These are phyloP conservation scores for Metschnikowia borealis DNA, from an alignment of 805 yeast genomes.

Conservation along the genomic window DNA sequence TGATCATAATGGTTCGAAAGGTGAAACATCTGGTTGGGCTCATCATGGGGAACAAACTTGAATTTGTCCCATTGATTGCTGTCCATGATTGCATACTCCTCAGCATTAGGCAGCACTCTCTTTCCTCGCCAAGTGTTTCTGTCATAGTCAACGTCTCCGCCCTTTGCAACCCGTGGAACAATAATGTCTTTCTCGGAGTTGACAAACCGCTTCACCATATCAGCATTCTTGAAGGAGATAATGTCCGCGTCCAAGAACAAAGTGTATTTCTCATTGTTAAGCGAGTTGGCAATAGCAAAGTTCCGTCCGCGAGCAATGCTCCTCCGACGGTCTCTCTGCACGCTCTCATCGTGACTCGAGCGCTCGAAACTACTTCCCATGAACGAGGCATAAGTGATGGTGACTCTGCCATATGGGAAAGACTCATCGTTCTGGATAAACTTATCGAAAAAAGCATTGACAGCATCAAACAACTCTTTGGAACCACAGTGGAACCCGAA, in stretches of 20 bases:
- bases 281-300: conserved; percentile 26
- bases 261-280: conserved; percentile 29
- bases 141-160: conserved; percentile 32
- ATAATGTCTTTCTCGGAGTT: conserved; percentile 29
- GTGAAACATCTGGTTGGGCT: conserved; percentile 24
- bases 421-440: conserved; percentile 1
- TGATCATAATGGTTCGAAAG: conserved; percentile 19
- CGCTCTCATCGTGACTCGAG: conserved; percentile 9
- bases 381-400: conserved; percentile 14
- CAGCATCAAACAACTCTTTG: conserved; percentile 21
- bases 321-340: conserved; percentile 34
- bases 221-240: conserved; percentile 20
- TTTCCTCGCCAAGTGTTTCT: conserved; percentile 40
- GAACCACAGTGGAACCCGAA: conserved; percentile 33
- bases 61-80: conserved; percentile 24
- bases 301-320: conserved; percentile 36
- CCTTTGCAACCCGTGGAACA: conserved; percentile 33
- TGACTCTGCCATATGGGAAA: conserved; percentile 10
- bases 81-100: conserved; percentile 12
- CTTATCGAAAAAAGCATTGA: conserved; percentile 18
- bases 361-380: conserved; percentile 9
- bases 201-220: conserved; percentile 26
- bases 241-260: conserved; percentile 39
- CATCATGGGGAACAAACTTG: conserved; percentile 33
- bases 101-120: conserved; percentile 28